phyloP scores from a whole-genome alignment of 1,284 basidiomycete species.

The Rhodotorula sp. region DNA sequence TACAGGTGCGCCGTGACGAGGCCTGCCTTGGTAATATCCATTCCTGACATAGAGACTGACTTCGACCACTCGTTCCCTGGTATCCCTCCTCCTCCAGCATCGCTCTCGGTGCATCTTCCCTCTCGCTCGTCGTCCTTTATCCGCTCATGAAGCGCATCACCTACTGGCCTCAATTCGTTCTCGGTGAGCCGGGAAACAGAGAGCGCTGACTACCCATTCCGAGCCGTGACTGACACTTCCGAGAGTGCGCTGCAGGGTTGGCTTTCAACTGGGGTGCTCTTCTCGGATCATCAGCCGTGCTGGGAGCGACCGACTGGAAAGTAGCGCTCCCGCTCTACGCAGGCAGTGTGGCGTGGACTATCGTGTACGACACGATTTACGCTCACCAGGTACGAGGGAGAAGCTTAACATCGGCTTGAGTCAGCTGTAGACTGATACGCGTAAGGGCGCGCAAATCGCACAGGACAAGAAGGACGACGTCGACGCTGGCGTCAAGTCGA shows the following conservation, averaged over 20 bases:
- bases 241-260: conserved; percentile 60
- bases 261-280: conserved; percentile 98
- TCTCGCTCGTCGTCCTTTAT: conserved; percentile 83
- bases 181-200: conserved; percentile 60
- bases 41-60: not conserved
- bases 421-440: too few species aligned
- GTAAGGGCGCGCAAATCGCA: too few species aligned
- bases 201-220: not conserved
- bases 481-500: conserved; percentile 84
- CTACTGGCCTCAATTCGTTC: conserved; percentile 91
- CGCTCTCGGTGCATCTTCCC: conserved; percentile 80
- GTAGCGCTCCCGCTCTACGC: conserved; percentile 85
- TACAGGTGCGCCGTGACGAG: conserved; percentile 64
- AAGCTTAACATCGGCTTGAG: too few species aligned
- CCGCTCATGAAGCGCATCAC: conserved; percentile 98
- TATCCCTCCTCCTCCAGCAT: conserved; percentile 59
- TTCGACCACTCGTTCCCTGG: not conserved
- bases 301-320: conserved; percentile 75
- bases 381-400: conserved; percentile 75
- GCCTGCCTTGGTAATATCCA: too few species aligned
- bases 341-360: conserved; percentile 86
- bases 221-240: not conserved
- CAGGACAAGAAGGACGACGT: conserved; percentile 93
- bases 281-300: conserved; percentile 92
- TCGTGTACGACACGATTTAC: conserved; percentile 97